Evolutionary conservation across 164 flowering plant genomes (phyloP).

Genomic region (Litsea cubeba): DNA sequence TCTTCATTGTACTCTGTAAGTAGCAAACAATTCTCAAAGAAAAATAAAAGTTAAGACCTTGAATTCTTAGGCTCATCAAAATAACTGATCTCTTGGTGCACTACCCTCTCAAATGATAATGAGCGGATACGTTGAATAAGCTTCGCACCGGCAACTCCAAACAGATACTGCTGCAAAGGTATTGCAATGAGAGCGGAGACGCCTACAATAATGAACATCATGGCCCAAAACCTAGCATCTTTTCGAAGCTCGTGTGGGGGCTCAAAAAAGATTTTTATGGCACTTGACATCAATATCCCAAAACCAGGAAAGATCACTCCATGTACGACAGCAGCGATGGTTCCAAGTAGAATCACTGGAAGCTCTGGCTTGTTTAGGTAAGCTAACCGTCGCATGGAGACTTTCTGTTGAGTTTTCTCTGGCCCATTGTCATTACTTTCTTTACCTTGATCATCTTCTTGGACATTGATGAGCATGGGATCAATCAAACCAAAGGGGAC

Average conservation of each 20-base stretch:
- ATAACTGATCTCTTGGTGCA: conserved; percentile 66
- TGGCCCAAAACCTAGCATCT: conserved; percentile 50
- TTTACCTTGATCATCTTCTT: background rate
- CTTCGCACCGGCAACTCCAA: conserved; percentile 62
- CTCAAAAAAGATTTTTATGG: conserved; percentile 46
- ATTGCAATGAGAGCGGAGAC: conserved; percentile 14
- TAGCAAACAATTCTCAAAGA: too few relatives aligned
- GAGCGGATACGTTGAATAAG: conserved; percentile 52
- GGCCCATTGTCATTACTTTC: conserved; percentile 2
- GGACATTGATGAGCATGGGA: conserved; percentile 9
- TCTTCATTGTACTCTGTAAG: too few relatives aligned
- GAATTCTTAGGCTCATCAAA: conserved; percentile 63
- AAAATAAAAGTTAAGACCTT: conserved; percentile 28
- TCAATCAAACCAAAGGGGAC: conserved; percentile 21
- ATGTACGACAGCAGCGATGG: conserved; percentile 37
- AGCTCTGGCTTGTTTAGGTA: conserved; percentile 55
- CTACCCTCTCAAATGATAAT: conserved; percentile 50
- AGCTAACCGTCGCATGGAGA: conserved; percentile 41
- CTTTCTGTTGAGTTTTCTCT: conserved; percentile 15
- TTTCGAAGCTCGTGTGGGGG: conserved; percentile 33
- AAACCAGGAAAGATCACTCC: conserved; percentile 55
- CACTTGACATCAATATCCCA: conserved; percentile 46
- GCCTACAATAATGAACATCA: conserved; percentile 36
- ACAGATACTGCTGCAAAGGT: conserved; percentile 47
- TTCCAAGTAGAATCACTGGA: conserved; percentile 42